Evolutionary conservation across 768 basidiomycete genomes (phyloP).

Genomic region (Lentinula aciculospora): DNA sequence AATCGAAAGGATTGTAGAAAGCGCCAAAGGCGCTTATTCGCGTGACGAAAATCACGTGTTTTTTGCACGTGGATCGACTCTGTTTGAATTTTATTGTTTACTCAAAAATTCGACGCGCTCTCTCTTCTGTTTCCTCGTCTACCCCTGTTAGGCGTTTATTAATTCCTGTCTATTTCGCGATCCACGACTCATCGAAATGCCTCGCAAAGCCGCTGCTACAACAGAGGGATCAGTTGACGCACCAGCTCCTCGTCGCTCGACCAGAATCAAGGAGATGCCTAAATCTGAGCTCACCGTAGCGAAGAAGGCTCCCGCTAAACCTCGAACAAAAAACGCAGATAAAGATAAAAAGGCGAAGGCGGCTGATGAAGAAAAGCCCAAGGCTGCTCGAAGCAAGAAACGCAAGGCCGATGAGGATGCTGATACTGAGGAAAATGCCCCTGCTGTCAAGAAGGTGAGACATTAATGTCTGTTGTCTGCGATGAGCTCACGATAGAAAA

Average conservation of each 20-base stretch:
- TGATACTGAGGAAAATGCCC: slow-evolving; percentile 31
- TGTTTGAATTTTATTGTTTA: not conserved
- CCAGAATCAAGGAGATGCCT: slow-evolving; percentile 69
- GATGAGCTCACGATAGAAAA: slow-evolving; percentile 10
- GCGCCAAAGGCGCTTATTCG: not conserved
- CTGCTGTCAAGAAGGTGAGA: slow-evolving; percentile 61
- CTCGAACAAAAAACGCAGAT: slow-evolving; percentile 50
- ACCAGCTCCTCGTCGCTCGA: slow-evolving; percentile 60
- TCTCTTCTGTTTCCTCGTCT: slow-evolving; percentile 6
- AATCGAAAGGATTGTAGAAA: too few relatives aligned
- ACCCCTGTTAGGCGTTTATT: not conserved
- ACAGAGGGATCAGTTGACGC: slow-evolving; percentile 32
- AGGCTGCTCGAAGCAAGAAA: slow-evolving; percentile 34
- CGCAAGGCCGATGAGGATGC: slow-evolving; percentile 31
- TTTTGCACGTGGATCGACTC: not conserved
- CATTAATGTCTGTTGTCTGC: not conserved
- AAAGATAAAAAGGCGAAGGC: slow-evolving; percentile 27
- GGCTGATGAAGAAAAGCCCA: slow-evolving; percentile 56
- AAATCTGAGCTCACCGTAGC: slow-evolving; percentile 37
- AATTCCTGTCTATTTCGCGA: not conserved
- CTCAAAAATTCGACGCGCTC: slow-evolving; percentile 1
- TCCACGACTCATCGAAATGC: slow-evolving; percentile 37
- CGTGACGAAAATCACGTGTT: not conserved
- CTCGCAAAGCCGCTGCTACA: slow-evolving; percentile 60
- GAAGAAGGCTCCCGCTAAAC: slow-evolving; percentile 63